Base-by-base conservation (phyloP, 2,329 filamentous ascomycete species). In the Madurella fahalii region DNA sequence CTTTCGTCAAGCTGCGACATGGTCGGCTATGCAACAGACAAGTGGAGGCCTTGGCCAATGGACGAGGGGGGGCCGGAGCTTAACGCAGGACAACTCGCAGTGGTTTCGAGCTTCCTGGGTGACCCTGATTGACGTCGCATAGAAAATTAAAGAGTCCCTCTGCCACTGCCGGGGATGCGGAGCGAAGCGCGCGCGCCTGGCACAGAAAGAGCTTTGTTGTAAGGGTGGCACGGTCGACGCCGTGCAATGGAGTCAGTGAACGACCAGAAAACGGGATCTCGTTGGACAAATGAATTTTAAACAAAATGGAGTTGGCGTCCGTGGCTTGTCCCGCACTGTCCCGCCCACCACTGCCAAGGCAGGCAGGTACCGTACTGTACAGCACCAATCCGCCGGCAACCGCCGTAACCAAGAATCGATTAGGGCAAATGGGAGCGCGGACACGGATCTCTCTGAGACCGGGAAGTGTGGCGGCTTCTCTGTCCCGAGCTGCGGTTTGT, bases 1-100 rank as follows among this genome's bases (percentile, higher is more conserved):
- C 67, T 71, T 65, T 76, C 69, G 65, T 71, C 70, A 73, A 74
- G 74, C 71, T 79, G 77, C 71, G 77, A 77, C 77, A 80, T 79
- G 73, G 71, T 76, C 69, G 69, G 68, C 73, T 71, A 72, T 72
- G 70, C 71, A 64, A 56, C 61, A 52, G 54, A 40, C 56, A 43
- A 53, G 55, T 54, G 45, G 50, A 56, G 46, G 44, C 16, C 56
- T 52, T 52, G 56, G 60, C 65, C 65, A 69, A 66, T 70, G 63
- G 64, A 60, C 55, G 54, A 58, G 54, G 57, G 52, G 61, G 49
- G 56, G 68, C 68, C 69, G 68, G 66, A 67, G 68, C 68, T 69
- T 64, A 63, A 66, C 61, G 60, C 63, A 65, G 63, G 62, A 65
- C 63, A 64, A 59, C 65, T 67, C 63, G 62, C 61, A 53, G 61